Base-by-base conservation (phyloP, 1,139 yeast genomes). In the Taphrina sp. region DNA sequence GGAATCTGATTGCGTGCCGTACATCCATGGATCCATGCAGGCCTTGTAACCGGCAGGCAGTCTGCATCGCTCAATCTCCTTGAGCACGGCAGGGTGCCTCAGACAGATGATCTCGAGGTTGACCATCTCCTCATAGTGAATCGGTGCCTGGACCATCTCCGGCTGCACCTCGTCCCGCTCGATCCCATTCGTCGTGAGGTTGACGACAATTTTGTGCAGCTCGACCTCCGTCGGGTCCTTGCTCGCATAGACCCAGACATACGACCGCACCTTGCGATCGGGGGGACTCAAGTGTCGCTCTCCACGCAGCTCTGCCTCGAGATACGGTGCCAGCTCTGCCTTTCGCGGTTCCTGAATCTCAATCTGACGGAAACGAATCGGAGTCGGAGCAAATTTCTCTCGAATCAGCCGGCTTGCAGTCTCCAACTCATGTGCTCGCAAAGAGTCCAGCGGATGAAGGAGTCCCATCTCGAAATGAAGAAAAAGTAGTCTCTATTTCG, bases 1-100 rank as follows among this genome's bases (percentile, higher is more conserved):
- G 49, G 87, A 92, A 81, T 88, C 83, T 72, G 90, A 90, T 67
- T 85, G 92, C 67, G 81, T 83, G 59, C 92, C 92, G 66, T 84
- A 83, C 53, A 90, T 83, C 95, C 84, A 85, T 64, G 83, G 90
- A 67, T 85, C 94, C 73, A 90, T 83, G 74, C 82, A 83, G 57
- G 83, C 77, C 64, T 81, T 79, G 69, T 79, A 74, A 85, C 84
- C 84, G 42, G 82, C 83, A 52, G 69, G 70, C 58, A 64, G 23
- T 58, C 61, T 8, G 62, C 83, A 70, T 52, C 92, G 90, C 43
- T 84, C 78, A 59, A 83, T 66, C 55, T 74, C 79, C 74, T 89
- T 82, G 72, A 84, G 90, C 61, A 85, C 90, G 38, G 71, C 72
- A 31, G 88, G 85, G 67, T 84, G 87, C 4, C 66, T 70, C 71